Base-by-base conservation (phyloP, 768 basidiomycete genomes). In the Trametes gibbosa region DNA sequence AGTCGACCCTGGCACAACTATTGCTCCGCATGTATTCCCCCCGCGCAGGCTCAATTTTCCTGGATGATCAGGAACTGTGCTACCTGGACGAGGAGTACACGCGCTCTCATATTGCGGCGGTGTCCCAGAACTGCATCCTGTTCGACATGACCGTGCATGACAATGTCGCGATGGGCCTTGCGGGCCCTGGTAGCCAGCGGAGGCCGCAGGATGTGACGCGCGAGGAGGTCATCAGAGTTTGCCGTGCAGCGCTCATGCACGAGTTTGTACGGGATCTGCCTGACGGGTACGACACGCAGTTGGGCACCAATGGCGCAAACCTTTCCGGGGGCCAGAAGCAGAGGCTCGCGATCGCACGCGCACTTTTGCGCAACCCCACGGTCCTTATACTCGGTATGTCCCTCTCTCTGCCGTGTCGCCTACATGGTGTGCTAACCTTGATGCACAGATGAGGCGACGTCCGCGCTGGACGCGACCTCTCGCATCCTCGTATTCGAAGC, bases 321-420 rank as follows among this genome's bases (percentile, higher is more conserved):
- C 73, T 95, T 64, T 93, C 90, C 62, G 96, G 96, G 14, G 96
- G 96, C 2, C 97, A 98, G 78, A 84, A 84, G 65, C 96, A 99
- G 75, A 74, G 96, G 9, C 69, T 99, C 27, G 92, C 92, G 7
- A 85, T 99, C 57, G 96, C 96, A 0, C 77, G 96, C 50, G 95
- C 92, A 1, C 81, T 84, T 58, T 73, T 98, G 54, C 77, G 95
- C 50, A 84, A 98, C 72, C 95, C 96, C 4, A 84, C 85, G 0
- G 87, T 98, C 6, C 77, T 98, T 61, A 88, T 99, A 67, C 87
- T 98, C 40, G 95, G 96, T 95, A 58, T 48, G 89, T 81, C 32
- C 9, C 4, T 9, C 2, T 25, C 24, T 49, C 25, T 51, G 25
- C 10, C 5, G 27, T 48, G 50, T 6, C 19, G 12, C 0, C 27